These are phyloP conservation scores for Hanseniaspora clermontiae DNA, from an alignment of 805 yeast genomes.

Conservation along the genomic window DNA sequence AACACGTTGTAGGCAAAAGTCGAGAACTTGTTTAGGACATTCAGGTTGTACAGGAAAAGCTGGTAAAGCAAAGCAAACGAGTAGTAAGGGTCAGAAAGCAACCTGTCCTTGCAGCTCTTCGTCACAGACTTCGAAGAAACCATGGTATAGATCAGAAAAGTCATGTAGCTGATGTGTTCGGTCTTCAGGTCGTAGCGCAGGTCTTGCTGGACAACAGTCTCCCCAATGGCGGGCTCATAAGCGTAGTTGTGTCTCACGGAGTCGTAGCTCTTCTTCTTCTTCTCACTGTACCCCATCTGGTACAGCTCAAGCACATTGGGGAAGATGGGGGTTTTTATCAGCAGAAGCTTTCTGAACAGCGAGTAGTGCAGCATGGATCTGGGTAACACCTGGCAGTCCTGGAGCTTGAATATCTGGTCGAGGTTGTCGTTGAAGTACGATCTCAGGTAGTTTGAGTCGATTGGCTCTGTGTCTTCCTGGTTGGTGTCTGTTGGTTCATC, in stretches of 20 bases:
- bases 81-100: constrained; percentile 1
- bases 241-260: background rate
- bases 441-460: background rate
- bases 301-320: constrained; percentile 8
- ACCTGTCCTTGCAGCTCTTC: background rate
- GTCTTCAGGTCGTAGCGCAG: constrained; percentile 2
- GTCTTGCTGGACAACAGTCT: background rate
- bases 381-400: background rate
- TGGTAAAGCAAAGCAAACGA: constrained; percentile 1
- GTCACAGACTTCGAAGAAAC: background rate
- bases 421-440: constrained; percentile 2
- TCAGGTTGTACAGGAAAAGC: background rate
- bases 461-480: background rate
- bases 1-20: background rate
- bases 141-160: constrained; percentile 3
- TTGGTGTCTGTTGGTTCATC: background rate
- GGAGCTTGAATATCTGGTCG: background rate
- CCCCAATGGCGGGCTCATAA: constrained; percentile 1
- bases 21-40: background rate
- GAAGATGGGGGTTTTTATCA: constrained; percentile 1
- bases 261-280: background rate
- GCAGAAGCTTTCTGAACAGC: constrained; percentile 1
- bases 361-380: constrained; percentile 1
- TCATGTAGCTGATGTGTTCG: constrained; percentile 7
- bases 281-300: background rate